Base-by-base conservation (phyloP, 2,329 filamentous ascomycete genomes). In the Sclerotinia minor region DNA sequence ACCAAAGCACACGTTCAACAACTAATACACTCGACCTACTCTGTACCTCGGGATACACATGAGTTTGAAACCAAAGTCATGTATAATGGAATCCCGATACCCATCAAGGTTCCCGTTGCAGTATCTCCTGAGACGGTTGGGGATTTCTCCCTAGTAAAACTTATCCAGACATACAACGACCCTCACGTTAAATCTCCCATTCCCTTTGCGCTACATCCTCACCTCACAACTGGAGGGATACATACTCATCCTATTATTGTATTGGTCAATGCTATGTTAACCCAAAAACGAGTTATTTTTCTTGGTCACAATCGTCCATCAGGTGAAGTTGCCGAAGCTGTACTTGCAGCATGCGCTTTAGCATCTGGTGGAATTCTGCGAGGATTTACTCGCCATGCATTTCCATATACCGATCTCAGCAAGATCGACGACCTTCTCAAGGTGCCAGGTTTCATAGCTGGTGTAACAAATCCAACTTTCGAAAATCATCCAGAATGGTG, bases 351-450 rank as follows among this genome's bases (percentile, higher is more conserved):
- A 1, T 99, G 95, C 78, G 92, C 95, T 15, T 84, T 99, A 58
- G 94, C 91, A 19, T 97, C 94, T 17, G 95, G 95, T 26, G 94
- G 95, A 7, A 83, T 97, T n/a, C 82, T 99, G 47, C 86, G 94
- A 68, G 95, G 95, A 38, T 99, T 99, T 79, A 97, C 94, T 11
- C 87, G 95, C 24, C 92, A 98, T 79, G 95, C 95, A 0, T 99
- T 99, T 77, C 95, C 95, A 2, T 99, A 99, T 77, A 99, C 95
- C 0, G 95, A 99, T 80, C 84, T 99, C 54, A 97, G 93, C 71
- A 99, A 99, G 80, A 94, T 99, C 69, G 95, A 99, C 73, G 95
- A 98, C 77, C 85, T 99, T 15, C 84, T 99, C 59, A 94, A 96
- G 75, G 95, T 99, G 0, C 94, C 95, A 8, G 95, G 95, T 2